These are phyloP conservation scores for Naganishia vishniacii DNA, from an alignment of 768 basidiomycete species.

Conservation along the genomic window DNA sequence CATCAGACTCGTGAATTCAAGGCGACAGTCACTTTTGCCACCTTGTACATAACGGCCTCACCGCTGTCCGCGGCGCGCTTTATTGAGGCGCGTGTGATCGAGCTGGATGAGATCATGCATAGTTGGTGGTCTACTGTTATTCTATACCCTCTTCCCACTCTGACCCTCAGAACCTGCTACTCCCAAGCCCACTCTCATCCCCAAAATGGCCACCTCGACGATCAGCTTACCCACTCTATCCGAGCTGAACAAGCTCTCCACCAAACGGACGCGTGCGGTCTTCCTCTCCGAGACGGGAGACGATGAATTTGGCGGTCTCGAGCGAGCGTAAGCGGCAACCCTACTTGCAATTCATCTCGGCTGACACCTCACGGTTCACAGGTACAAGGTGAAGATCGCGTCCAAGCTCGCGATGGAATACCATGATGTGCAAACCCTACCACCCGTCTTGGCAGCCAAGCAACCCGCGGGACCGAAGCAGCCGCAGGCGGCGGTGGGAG, in stretches of 20 bases:
- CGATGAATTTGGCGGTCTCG: slow-evolving; percentile 40
- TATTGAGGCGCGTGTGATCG: no score
- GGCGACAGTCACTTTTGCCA: no score
- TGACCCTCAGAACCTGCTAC: no score
- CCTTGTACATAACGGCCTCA: no score
- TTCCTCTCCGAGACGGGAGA: slow-evolving; percentile 36
- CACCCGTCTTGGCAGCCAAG: slow-evolving; percentile 70
- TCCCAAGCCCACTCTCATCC: no score
- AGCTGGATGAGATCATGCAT: no score
- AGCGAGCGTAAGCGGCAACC: slow-evolving; percentile 37
- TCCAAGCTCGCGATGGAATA: slow-evolving; percentile 89
- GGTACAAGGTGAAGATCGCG: slow-evolving; percentile 54
- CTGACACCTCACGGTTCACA: slow-evolving; percentile 14
- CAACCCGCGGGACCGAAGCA: slow-evolving; percentile 59
- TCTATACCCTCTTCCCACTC: no score
- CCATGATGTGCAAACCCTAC: slow-evolving; percentile 74
- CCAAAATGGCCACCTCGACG: slow-evolving; percentile 5
- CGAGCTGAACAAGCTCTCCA: slow-evolving; percentile 42
- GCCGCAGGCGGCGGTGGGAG: slow-evolving; percentile 53
- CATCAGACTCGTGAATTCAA: no score
- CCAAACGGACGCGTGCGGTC: slow-evolving; percentile 45
- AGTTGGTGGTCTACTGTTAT: no score
- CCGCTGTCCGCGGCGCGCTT: no score
- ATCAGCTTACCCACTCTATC: slow-evolving; percentile 37
- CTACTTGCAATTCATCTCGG: neutral